phyloP scores from a whole-genome alignment of 2,329 filamentous ascomycete genomes.

The Aspergillus luchuensis region DNA sequence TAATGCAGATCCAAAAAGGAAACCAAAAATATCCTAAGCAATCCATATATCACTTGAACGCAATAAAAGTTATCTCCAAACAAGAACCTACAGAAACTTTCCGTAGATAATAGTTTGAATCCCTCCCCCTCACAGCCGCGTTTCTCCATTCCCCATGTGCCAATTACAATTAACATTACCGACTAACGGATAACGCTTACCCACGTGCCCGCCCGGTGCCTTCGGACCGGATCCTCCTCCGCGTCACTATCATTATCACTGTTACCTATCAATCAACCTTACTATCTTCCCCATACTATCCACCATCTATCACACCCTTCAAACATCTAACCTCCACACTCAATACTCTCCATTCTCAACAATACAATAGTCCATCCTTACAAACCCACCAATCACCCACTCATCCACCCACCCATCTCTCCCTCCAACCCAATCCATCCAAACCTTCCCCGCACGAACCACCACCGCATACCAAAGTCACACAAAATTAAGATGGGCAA shows the following conservation, averaged over 20 bases:
- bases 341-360: neutral
- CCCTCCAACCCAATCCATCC: neutral
- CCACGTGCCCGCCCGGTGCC: neutral
- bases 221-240: neutral
- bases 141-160: neutral
- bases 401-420: neutral
- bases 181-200: neutral
- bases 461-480: neutral
- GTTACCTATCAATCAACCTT: neutral
- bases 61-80: too few relatives aligned
- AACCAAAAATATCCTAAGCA: too few relatives aligned
- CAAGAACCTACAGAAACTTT: too few relatives aligned
- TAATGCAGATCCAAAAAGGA: too few relatives aligned
- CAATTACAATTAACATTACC: too few relatives aligned
- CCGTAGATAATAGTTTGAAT: too few relatives aligned
- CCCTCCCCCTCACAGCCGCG: too few relatives aligned
- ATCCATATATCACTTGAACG: too few relatives aligned
- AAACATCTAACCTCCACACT: neutral
- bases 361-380: neutral
- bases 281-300: too few relatives aligned
- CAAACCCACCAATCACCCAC: neutral
- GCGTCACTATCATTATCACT: neutral
- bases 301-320: too few relatives aligned
- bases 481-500: constrained; percentile 68
- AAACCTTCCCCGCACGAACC: neutral